Conservation (phyloP, 495 filamentous ascomycete genomes). For the Podospora fimiseda region DNA sequence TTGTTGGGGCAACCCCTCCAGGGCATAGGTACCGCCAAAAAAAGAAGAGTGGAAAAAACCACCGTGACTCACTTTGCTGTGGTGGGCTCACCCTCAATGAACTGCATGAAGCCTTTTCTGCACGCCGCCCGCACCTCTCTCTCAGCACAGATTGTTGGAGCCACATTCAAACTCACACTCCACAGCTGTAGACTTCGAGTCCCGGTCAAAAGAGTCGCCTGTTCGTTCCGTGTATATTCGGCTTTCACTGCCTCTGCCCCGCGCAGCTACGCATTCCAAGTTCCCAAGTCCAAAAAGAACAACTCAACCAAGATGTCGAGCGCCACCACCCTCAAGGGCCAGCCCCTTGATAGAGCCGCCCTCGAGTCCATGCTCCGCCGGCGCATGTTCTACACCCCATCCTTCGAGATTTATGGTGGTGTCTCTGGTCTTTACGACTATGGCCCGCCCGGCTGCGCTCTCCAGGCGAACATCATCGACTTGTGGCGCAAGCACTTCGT, state of each 20-base stretch:
- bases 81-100: constrained; percentile 14
- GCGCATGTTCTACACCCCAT: constrained; percentile 88
- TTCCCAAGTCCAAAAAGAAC: constrained; percentile 30
- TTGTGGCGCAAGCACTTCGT: constrained; percentile 90
- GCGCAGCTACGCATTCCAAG: constrained; percentile 6
- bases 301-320: constrained; percentile 34
- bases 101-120: constrained; percentile 22
- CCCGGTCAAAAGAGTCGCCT: constrained; percentile 9
- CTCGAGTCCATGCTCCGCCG: constrained; percentile 82
- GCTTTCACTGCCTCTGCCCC: constrained; percentile 17
- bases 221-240: constrained; percentile 8
- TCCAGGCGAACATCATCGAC: constrained; percentile 83
- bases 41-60: constrained; percentile 13
- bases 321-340: constrained; percentile 75
- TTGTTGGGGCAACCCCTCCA: no score
- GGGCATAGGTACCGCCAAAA: constrained; percentile 3
- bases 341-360: constrained; percentile 71
- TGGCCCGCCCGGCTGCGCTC: constrained; percentile 72
- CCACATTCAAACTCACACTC: constrained; percentile 16
- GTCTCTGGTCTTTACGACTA: constrained; percentile 82
- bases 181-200: constrained; percentile 8
- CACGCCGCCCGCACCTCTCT: constrained; percentile 12
- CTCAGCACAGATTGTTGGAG: constrained; percentile 21
- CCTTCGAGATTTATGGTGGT: constrained; percentile 91
- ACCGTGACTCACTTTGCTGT: constrained; percentile 25